Percentiles rank a stretch among this genome's conserved stretches.
phyloP scores from a whole-genome alignment of 2,329 filamentous ascomycete genomes.

The Alternaria angustiovoidea region DNA sequence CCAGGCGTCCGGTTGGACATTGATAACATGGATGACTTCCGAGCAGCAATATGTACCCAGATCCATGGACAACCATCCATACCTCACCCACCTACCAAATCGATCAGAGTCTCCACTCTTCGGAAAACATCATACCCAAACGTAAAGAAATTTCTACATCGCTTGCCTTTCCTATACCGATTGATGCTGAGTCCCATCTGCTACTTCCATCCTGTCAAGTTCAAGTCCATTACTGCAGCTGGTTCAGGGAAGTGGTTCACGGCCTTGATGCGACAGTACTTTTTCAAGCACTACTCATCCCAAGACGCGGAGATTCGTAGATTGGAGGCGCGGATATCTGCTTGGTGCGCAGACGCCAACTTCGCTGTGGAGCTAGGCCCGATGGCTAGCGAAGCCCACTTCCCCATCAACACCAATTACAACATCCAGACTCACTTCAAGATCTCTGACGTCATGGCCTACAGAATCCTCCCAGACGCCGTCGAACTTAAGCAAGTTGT shows the following conservation, averaged over 20 bases:
- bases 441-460: slow-evolving; percentile 60
- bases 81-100: slow-evolving; percentile 59
- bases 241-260: slow-evolving; percentile 62
- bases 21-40: slow-evolving; percentile 52
- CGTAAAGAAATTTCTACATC: slow-evolving; percentile 57
- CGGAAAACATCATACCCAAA: slow-evolving; percentile 53
- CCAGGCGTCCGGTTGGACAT: slow-evolving; percentile 40
- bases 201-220: slow-evolving; percentile 62
- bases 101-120: slow-evolving; percentile 60
- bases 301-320: slow-evolving; percentile 56
- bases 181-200: slow-evolving; percentile 58
- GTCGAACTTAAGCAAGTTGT: slow-evolving; percentile 59
- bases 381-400: slow-evolving; percentile 56
- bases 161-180: slow-evolving; percentile 60
- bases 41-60: slow-evolving; percentile 60
- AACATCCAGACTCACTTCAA: slow-evolving; percentile 58
- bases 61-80: slow-evolving; percentile 59
- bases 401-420: slow-evolving; percentile 59
- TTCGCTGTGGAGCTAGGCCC: slow-evolving; percentile 60
- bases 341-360: slow-evolving; percentile 62
- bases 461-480: slow-evolving; percentile 56
- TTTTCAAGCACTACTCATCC: slow-evolving; percentile 60
- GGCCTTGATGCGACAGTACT: slow-evolving; percentile 55
- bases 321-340: slow-evolving; percentile 57
- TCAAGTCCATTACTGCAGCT: slow-evolving; percentile 60